Base-by-base conservation (phyloP, 23 red algal species). In the Chondrus crispus region DNA sequence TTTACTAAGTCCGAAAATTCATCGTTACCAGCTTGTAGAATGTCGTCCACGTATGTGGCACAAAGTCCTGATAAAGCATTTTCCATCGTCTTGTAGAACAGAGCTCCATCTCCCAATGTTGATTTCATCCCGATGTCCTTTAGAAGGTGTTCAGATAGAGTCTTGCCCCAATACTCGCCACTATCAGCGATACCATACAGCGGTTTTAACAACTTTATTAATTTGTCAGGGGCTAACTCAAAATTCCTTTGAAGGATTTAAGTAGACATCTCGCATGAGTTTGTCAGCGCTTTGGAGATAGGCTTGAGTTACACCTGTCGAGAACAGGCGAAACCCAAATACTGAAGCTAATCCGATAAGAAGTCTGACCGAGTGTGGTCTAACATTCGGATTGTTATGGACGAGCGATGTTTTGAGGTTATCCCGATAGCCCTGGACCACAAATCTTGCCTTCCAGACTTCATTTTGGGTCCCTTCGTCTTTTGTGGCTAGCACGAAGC, bases 391-490 rank as follows among this genome's bases (percentile, higher is more conserved):
- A 14, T 24, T 57, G 52, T 82, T 51, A 60, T 82, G 78, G 8
- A 82, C 78, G 28, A 60, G 45, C 6, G 41, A 82, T n/a, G 26
- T 9, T 60, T 60, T 82, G 44, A 82, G 52, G 9, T 35, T 9
- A 30, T 60, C 46, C 52, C 52, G 24, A 62, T 57, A 6, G 8
- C 78, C 78, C 35, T 82, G 78, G 45, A 82, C 44, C n/a, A 82
- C 78, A 14, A 52, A 82, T 60, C 47, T 4, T 36, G 78, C 78
- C 26, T 82, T 82, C 4, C 51, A 82, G 26, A 82, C 52, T 45
- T 82, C 78, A 19, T 51, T n/a, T 8, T 53, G 24, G n/a, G 45
- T 82, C 7, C 42, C 78, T 8, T 50, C 24, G 8, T 82, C 51
- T 60, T 60, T 82, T n/a, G 55, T 82, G 30, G 24, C 47, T 8